Conservation (phyloP, 139 green algal genomes). For the Chlorella sp. region DNA sequence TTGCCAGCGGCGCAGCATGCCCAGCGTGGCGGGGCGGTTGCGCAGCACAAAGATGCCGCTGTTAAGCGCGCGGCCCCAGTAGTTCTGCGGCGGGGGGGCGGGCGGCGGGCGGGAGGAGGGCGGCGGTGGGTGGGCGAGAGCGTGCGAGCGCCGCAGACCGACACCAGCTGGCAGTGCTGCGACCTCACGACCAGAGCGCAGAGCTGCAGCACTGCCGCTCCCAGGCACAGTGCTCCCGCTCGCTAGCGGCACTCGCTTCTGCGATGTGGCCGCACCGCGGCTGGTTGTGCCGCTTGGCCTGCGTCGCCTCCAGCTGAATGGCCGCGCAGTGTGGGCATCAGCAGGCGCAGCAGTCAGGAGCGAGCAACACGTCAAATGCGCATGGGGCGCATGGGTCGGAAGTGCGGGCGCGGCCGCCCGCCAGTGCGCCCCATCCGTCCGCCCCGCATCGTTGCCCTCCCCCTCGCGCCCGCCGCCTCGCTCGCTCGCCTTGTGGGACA, state of each 20-base stretch:
- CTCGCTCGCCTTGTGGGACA: slow-evolving; percentile 18
- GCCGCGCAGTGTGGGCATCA: background rate
- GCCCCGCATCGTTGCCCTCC: background rate
- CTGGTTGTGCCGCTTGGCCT: background rate
- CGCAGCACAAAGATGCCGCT: slow-evolving; percentile 31
- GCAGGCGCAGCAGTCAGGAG: background rate
- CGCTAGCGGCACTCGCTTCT: too few species aligned
- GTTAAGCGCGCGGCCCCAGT: slow-evolving; percentile 33
- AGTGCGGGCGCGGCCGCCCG: background rate
- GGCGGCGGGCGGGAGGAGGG: too few species aligned
- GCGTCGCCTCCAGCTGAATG: background rate
- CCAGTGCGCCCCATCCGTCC: too few species aligned
- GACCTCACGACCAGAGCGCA: too few species aligned
- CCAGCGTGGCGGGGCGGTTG: slow-evolving; percentile 7
- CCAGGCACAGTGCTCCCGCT: too few species aligned
- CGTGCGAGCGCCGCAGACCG: too few species aligned
- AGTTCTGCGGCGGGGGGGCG: too few species aligned
- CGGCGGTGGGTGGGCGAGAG: too few species aligned
- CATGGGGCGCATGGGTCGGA: background rate
- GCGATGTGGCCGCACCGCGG: slow-evolving; percentile 32
- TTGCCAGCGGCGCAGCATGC: background rate
- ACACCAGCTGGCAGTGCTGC: too few species aligned
- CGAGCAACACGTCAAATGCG: background rate
- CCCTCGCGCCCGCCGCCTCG: background rate
- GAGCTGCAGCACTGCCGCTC: too few species aligned